These are phyloP conservation scores for Fraxinus platypoda DNA, from an alignment of 305 asterid genomes.

Conservation along the genomic window DNA sequence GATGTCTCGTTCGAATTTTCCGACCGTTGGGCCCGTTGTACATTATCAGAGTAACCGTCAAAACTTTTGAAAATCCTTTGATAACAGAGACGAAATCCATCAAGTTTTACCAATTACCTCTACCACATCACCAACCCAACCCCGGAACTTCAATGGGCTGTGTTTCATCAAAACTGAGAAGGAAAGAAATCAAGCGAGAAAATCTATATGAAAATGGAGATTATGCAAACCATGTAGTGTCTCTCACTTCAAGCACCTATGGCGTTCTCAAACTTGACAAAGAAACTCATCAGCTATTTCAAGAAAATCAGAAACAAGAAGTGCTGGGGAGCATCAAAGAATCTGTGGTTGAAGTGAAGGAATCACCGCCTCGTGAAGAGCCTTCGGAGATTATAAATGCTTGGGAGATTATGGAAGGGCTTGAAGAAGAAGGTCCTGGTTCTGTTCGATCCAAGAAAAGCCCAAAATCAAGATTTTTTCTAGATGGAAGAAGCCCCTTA, in stretches of 20 bases:
- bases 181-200: constrained; percentile 41
- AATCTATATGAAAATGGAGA: constrained; percentile 22
- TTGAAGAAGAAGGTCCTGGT: constrained; percentile 58
- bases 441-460: constrained; percentile 41
- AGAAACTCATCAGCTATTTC: constrained; percentile 17
- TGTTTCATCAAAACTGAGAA: constrained; percentile 58
- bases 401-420: constrained; percentile 91
- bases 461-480: constrained; percentile 49
- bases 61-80: constrained; percentile 15
- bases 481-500: constrained; percentile 57
- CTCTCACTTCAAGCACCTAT: constrained; percentile 82
- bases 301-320: constrained; percentile 3
- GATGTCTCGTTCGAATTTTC: constrained; percentile 52
- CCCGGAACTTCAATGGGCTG: constrained; percentile 60
- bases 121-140: not conserved
- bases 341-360: constrained; percentile 32
- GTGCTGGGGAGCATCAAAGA: constrained; percentile 17
- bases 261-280: constrained; percentile 71
- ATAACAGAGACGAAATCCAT: constrained; percentile 19
- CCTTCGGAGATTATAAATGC: constrained; percentile 72
- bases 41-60: constrained; percentile 50
- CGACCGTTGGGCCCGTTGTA: constrained; percentile 67
- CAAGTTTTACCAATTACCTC: constrained; percentile 26
- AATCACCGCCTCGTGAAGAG: constrained; percentile 41
- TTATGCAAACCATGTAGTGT: constrained; percentile 59